Evolutionary conservation across 2,329 filamentous ascomycete species (phyloP), one percentile per base, ranked within the genome.

Genomic region (Diaporthe helianthi): DNA sequence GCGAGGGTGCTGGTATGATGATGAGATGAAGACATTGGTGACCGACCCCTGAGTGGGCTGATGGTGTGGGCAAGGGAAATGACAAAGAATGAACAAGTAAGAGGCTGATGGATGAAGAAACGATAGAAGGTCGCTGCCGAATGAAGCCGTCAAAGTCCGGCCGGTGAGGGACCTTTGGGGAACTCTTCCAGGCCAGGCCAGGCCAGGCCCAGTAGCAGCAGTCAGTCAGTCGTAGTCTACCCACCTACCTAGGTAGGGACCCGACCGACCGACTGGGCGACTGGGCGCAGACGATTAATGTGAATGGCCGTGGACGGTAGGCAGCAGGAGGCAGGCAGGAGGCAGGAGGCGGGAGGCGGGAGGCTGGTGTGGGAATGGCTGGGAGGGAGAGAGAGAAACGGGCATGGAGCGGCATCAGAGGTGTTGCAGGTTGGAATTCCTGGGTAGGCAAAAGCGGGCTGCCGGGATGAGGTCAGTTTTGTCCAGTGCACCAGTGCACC

Each of bases 391-490:
- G 54, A 60, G 36, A 44, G 54, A 36, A 47, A 36, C 58, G 58
- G 41, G 29, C 58, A 61, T 33, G 38, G 55, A 46, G 55, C 41
- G 55, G 55, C 55, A 46, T 61, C 58, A 47, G 58, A 61, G 58
- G 29, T 63, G 58, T 63, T 49, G 58, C 58, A 63, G 58, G 58
- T 63, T 63, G 19, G 41, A 49, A 49, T 46, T 63, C n/a, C 29
- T 61, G 58, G 41, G 41, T 46, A 47, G 58, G 58, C 41, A 26
- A 46, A n/a, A 26, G 26, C 55, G 55, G 55, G 55, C 26, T 61
- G 55, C 55, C 58, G 44, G 58, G 55, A 60, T 60, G 38, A 60
- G 55, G 55, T 60, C 24, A 60, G 38, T 60, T n/a, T n/a, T 60
- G 38, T 3, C 5, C 38, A 13, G 55, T 60, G 55, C 55, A n/a